Evolutionary conservation across 352 stramenopile genomes (phyloP), one percentile per base, ranked within the genome.

Genomic region (Peronospora belbahrii): DNA sequence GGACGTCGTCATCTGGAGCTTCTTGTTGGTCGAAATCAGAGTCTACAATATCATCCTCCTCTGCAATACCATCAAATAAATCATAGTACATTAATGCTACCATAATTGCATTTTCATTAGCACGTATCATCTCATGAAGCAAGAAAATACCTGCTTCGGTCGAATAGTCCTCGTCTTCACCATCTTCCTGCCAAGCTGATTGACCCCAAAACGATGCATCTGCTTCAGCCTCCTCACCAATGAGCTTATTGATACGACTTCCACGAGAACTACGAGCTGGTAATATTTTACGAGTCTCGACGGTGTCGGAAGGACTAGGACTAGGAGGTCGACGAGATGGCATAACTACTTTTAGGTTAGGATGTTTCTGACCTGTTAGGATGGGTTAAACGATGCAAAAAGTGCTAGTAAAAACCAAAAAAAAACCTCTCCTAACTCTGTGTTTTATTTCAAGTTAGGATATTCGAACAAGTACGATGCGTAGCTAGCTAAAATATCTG

Each of bases 121-220:
- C 9, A 15, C 32, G 0, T 2, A 43, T 31, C 6, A 6, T 7
- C 13, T 0, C 3, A 10, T 30, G 31, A 38, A 24, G 20, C n/a
- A 13, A 13, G 24, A 28, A 18, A 32, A 36, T 33, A 91, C 82
- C 82, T 66, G 79, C 83, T 72, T 95, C 85, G 1, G 77, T 92
- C 14, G 74, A 85, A 63, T 94, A 95, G 52, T 95, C 85, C 9
- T 76, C 83, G 59, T 89, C 78, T 34, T 92, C 75, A 18, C 61
- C 83, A 20, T 88, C 78, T 45, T 94, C 85, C 24, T 75, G 63
- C 85, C 85, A 95, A 15, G 77, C 85, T 5, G 74, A 56, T 63
- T 95, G 83, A 7, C 71, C 69, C 85, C 85, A 95, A 56, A 95
- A 95, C 14, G 77, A 74, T 38, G 85, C 78, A 42, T 95, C 85